Evolutionary conservation across 1,139 yeast species (phyloP).

Genomic region (Candida sanyaensis): DNA sequence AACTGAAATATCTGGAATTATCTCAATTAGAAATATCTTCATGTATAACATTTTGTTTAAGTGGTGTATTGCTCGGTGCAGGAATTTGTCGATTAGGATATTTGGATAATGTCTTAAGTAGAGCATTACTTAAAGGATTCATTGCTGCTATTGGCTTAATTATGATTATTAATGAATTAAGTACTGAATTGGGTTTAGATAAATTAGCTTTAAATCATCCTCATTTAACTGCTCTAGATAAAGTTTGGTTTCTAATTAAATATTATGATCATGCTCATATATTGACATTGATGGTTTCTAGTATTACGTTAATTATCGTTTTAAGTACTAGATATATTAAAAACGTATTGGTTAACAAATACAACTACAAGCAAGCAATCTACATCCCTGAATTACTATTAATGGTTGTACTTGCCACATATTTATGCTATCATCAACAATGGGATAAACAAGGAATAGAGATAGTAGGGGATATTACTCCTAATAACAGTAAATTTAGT

Average conservation of each 20-base stretch:
- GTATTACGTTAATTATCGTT: conserved; percentile 24
- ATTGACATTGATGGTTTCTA: conserved; percentile 23
- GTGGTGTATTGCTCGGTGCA: conserved; percentile 28
- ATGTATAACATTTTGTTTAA: conserved; percentile 25
- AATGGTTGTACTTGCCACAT: conserved; percentile 33
- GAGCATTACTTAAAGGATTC: conserved; percentile 36
- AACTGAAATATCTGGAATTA: conserved; percentile 15
- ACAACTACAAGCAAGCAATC: conserved; percentile 20
- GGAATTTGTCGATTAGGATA: conserved; percentile 34
- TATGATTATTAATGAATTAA: conserved; percentile 33
- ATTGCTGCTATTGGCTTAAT: conserved; percentile 38
- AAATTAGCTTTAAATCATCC: conserved; percentile 21
- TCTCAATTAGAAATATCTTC: conserved; percentile 27
- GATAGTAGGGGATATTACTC: conserved; percentile 27
- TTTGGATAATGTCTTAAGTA: conserved; percentile 31
- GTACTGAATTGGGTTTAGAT: conserved; percentile 29
- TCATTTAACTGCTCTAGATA: conserved; percentile 25
- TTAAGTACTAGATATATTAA: conserved; percentile 23
- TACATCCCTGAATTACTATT: conserved; percentile 34
- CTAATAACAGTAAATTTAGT: conserved; percentile 6
- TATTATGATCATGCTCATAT: conserved; percentile 20
- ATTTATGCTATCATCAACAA: conserved; percentile 21
- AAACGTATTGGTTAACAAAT: conserved; percentile 17
- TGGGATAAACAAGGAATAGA: conserved; percentile 32
- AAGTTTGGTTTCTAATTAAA: conserved; percentile 20